phyloP scores from a whole-genome alignment of 2,329 filamentous ascomycete genomes.

The Aschersonia sp. region DNA sequence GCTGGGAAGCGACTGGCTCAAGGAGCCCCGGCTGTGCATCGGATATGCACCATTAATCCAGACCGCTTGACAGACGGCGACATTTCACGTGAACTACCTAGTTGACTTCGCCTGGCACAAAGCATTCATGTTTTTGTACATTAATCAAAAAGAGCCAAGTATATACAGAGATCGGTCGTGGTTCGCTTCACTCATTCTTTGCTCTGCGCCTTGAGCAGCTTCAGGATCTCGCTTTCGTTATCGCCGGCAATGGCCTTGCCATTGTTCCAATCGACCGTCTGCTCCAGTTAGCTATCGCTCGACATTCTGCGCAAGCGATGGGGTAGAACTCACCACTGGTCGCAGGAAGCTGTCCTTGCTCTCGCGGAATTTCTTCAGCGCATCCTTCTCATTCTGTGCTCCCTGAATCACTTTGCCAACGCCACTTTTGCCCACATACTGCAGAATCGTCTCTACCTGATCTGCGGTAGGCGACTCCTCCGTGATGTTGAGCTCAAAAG shows the following conservation, averaged over 20 bases:
- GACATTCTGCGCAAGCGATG: background rate
- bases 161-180: no score
- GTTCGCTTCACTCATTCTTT: background rate
- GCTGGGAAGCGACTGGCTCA: background rate
- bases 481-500: slow-evolving; percentile 80
- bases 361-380: slow-evolving; percentile 63
- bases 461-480: slow-evolving; percentile 67
- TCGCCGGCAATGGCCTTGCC: slow-evolving; percentile 67
- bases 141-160: no score
- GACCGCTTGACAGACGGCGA: background rate
- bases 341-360: slow-evolving; percentile 53
- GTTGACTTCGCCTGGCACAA: background rate
- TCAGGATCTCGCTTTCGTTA: slow-evolving; percentile 78
- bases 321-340: slow-evolving; percentile 52
- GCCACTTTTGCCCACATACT: slow-evolving; percentile 56
- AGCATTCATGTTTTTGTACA: background rate
- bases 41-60: background rate
- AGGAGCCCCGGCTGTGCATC: background rate
- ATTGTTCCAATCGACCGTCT: slow-evolving; percentile 84
- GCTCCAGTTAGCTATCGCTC: background rate
- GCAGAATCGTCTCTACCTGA: slow-evolving; percentile 70
- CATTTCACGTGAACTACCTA: background rate
- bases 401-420: slow-evolving; percentile 54
- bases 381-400: slow-evolving; percentile 60
- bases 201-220: slow-evolving; percentile 45